Conservation (phyloP, 1,139 yeast genomes). For the Saccharomycopsis phalli region DNA sequence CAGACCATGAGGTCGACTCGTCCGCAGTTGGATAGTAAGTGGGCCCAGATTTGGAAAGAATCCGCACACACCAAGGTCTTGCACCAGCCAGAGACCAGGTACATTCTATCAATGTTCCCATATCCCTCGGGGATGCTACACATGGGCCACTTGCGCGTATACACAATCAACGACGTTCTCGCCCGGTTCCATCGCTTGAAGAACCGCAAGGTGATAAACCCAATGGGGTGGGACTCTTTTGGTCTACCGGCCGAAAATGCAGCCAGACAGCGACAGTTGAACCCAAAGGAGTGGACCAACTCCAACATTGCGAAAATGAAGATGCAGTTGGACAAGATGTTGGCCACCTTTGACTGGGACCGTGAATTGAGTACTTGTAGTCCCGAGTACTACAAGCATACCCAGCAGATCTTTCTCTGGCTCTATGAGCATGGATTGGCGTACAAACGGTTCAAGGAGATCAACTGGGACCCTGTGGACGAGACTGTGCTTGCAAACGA, state of each 20-base stretch:
- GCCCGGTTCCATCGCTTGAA: constrained; percentile 69
- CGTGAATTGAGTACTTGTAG: constrained; percentile 80
- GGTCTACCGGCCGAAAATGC: constrained; percentile 98
- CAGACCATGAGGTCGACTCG: too few species aligned
- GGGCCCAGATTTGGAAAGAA: constrained; percentile 44
- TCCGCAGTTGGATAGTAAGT: constrained; percentile 42
- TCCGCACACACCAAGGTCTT: constrained; percentile 33
- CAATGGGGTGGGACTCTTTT: constrained; percentile 99
- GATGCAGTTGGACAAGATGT: constrained; percentile 65
- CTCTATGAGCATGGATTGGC: constrained; percentile 72
- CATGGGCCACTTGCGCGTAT: constrained; percentile 89
- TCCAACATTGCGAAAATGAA: constrained; percentile 76
- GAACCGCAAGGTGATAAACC: constrained; percentile 77
- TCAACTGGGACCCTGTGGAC: constrained; percentile 97
- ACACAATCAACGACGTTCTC: constrained; percentile 79
- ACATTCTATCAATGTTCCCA: constrained; percentile 84
- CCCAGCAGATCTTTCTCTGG: constrained; percentile 75
- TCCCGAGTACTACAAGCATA: constrained; percentile 86
- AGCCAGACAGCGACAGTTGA: constrained; percentile 75
- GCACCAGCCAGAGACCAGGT: constrained; percentile 37
- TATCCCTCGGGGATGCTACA: constrained; percentile 91
- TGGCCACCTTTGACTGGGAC: constrained; percentile 92
- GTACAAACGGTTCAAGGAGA: constrained; percentile 75
- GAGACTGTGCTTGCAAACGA: constrained; percentile 92
- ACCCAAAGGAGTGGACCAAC: constrained; percentile 78